Evolutionary conservation across 305 asterid genomes (phyloP), one percentile per base, ranked within the genome.

Genomic region (Striga hermonthica): DNA sequence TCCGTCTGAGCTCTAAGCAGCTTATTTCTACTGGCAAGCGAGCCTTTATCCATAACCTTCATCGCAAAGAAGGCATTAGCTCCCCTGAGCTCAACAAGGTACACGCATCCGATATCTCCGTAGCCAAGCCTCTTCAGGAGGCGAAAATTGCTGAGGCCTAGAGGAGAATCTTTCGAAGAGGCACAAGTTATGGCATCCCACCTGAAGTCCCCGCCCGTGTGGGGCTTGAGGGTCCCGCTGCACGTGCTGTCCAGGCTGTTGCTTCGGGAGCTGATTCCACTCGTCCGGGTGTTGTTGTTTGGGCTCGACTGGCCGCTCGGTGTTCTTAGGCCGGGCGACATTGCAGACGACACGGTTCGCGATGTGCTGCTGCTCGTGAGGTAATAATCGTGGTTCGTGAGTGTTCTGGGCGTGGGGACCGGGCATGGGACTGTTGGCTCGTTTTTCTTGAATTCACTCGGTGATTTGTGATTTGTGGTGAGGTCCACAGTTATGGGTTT

Each of bases 41-140:
- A 85, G 3, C 91, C 87, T 66, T 85, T 89, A 68, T 89, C 97
- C 97, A 89, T 89, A 12, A 89, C 89, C 68, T 89, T 89, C 95
- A 89, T 89, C 50, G 97, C 97, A 34, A 83, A 89, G 81, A 74
- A 89, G 3, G 88, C 31, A 61, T 66, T 77, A 0, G 86, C 83
- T 43, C 90, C 89, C 34, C 85, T 67, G 15, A 90, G 94, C 64
- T 90, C 95, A 48, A 90, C 97, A 13, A 90, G 97, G 70, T 90
- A 90, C 9, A 90, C 97, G 35, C 89, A 85, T 45, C 97, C 97
- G 47, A 90, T 90, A 59, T 90, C 97, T 16, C 97, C 97, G 71
- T 87, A 87, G 0, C 97, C 97, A 7, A 90, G 82, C 53, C 94
- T 72, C 77, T 90, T 90, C 75, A 90, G 59, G 50, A 84, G 85